Conservation (phyloP, 2,329 filamentous ascomycete species). For the Penicillium sp. region DNA sequence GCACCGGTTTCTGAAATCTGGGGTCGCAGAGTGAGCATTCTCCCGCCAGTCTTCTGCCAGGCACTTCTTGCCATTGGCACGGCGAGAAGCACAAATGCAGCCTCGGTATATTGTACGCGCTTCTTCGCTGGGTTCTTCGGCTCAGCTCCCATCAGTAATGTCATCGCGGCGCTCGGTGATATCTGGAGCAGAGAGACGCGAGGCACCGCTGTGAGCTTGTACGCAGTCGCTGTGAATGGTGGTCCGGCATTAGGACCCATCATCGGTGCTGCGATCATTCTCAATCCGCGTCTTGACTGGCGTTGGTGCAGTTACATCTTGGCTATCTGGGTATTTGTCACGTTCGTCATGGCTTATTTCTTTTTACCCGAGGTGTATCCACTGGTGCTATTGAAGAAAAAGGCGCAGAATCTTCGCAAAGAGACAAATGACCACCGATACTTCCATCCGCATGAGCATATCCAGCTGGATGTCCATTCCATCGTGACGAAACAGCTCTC, state of each 20-base stretch:
- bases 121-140: slow-evolving; percentile 52
- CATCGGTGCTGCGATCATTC: slow-evolving; percentile 43
- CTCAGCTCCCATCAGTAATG: slow-evolving; percentile 47
- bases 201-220: slow-evolving; percentile 43
- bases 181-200: slow-evolving; percentile 43
- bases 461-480: slow-evolving; percentile 44
- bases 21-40: slow-evolving; percentile 49
- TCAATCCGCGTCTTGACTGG: slow-evolving; percentile 43
- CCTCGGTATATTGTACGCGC: slow-evolving; percentile 42
- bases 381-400: slow-evolving; percentile 42
- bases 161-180: slow-evolving; percentile 47
- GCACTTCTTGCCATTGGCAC: slow-evolving; percentile 51
- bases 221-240: slow-evolving; percentile 44
- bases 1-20: slow-evolving; percentile 50
- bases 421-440: slow-evolving; percentile 41
- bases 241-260: slow-evolving; percentile 47
- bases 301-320: slow-evolving; percentile 50
- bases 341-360: slow-evolving; percentile 29
- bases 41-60: slow-evolving; percentile 46
- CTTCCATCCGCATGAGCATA: slow-evolving; percentile 50
- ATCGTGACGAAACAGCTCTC: slow-evolving; percentile 48
- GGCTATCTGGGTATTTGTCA: slow-evolving; percentile 42
- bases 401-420: slow-evolving; percentile 41
- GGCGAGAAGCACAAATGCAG: slow-evolving; percentile 41
- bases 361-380: slow-evolving; percentile 45